Evolutionary conservation across 2,329 filamentous ascomycete genomes (phyloP).

Genomic region (Monosporascus sp.): DNA sequence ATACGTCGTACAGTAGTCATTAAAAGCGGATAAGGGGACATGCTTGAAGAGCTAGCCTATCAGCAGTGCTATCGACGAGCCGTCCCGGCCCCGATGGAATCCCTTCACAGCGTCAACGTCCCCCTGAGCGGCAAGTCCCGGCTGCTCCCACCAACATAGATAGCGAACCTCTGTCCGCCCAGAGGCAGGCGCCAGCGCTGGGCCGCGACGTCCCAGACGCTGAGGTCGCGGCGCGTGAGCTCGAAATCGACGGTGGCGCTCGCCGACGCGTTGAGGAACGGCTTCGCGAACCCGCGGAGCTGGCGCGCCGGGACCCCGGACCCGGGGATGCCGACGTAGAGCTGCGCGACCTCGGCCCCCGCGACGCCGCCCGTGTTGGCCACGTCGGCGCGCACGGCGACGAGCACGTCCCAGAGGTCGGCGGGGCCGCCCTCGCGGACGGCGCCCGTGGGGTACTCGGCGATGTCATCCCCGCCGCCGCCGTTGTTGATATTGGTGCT

Average conservation of each 20-base stretch:
- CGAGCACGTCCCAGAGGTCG: constrained; percentile 43
- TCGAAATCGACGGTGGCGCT: constrained; percentile 41
- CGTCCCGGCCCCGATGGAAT: too few relatives aligned
- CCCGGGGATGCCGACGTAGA: constrained; percentile 41
- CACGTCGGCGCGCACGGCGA: constrained; percentile 32
- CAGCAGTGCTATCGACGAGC: too few relatives aligned
- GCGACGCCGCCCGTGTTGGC: constrained; percentile 35
- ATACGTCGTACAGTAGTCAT: too few relatives aligned
- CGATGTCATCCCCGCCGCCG: constrained; percentile 29
- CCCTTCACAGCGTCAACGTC: constrained; percentile 28
- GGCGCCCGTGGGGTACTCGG: constrained; percentile 32
- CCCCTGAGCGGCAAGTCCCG: constrained; percentile 36
- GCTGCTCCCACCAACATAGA: constrained; percentile 45
- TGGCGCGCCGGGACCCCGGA: constrained; percentile 44
- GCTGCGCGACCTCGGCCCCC: constrained; percentile 43
- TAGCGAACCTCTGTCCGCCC: constrained; percentile 32
- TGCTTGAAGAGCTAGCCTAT: too few relatives aligned
- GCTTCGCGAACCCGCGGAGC: constrained; percentile 63
- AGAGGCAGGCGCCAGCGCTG: constrained; percentile 55
- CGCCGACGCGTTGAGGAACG: constrained; percentile 39
- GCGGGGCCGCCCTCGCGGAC: constrained; percentile 38
- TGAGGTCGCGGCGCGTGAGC: constrained; percentile 59
- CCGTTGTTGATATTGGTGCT: constrained; percentile 32
- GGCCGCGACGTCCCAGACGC: constrained; percentile 56
- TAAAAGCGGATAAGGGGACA: too few relatives aligned